These are phyloP conservation scores for Massarina eburnea DNA, from an alignment of 2,329 filamentous ascomycete genomes.

Conservation along the genomic window DNA sequence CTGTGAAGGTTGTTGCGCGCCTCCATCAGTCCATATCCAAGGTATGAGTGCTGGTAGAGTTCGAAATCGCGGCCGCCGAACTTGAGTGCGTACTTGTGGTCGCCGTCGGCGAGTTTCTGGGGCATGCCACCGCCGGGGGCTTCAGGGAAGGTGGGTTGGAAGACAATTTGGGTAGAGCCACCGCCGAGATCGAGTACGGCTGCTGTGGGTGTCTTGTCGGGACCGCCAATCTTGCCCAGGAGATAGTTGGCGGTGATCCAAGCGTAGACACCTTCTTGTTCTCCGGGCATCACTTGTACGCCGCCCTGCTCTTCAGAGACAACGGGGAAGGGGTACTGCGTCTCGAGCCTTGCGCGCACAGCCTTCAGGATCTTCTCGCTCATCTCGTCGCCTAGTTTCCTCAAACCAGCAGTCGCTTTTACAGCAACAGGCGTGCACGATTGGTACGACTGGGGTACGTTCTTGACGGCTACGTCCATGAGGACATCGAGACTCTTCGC, in stretches of 20 bases:
- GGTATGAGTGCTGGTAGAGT: constrained; percentile 96
- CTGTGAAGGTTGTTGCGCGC: constrained; percentile 85
- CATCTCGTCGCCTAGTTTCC: constrained; percentile 79
- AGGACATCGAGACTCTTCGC: constrained; percentile 87
- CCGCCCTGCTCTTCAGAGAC: constrained; percentile 82
- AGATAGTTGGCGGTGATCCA: constrained; percentile 99
- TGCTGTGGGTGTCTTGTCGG: constrained; percentile 86
- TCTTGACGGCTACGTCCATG: constrained; percentile 80
- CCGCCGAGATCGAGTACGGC: constrained; percentile 96
- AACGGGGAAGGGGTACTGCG: constrained; percentile 90
- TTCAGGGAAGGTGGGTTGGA: constrained; percentile 88
- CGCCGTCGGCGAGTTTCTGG: constrained; percentile 79
- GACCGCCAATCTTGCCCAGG: constrained; percentile 92
- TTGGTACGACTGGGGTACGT: constrained; percentile 85
- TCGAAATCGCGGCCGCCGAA: constrained; percentile 91
- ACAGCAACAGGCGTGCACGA: constrained; percentile 94
- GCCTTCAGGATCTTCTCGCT: constrained; percentile 83
- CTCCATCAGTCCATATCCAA: constrained; percentile 95
- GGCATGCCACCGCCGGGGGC: constrained; percentile 76
- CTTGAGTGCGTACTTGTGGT: constrained; percentile 91
- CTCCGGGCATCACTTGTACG: constrained; percentile 96
- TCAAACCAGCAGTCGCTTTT: constrained; percentile 92
- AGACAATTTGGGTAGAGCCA: constrained; percentile 97
- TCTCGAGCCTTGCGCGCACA: constrained; percentile 82
- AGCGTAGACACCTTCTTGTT: constrained; percentile 94